phyloP scores from a whole-genome alignment of 208 protist genomes.

The Leishmania braziliensis region DNA sequence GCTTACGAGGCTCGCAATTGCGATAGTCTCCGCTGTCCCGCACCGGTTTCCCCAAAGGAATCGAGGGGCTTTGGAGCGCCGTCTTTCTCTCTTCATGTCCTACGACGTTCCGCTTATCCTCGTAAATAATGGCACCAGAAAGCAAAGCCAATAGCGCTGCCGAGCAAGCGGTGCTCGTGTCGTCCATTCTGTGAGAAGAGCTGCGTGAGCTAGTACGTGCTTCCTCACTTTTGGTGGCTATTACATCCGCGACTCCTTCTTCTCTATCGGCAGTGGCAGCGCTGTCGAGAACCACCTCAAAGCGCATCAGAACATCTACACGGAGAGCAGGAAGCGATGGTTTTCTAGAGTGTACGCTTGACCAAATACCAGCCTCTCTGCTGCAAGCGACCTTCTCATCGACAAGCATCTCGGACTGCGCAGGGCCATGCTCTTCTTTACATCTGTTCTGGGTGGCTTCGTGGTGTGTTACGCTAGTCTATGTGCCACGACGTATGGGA shows the following conservation, averaged over 20 bases:
- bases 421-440: slow-evolving; percentile 81
- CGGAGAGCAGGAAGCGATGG: slow-evolving; percentile 86
- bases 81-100: not conserved
- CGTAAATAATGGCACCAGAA: slow-evolving; percentile 2
- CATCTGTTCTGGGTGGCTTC: slow-evolving; percentile 66
- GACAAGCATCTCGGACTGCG: slow-evolving; percentile 88
- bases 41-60: not conserved
- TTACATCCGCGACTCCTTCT: slow-evolving; percentile 86
- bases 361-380: slow-evolving; percentile 89
- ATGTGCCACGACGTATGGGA: slow-evolving; percentile 48
- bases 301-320: slow-evolving; percentile 56
- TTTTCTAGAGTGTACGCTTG: slow-evolving; percentile 94
- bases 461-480: slow-evolving; percentile 82
- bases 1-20: not conserved
- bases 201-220: slow-evolving; percentile 78
- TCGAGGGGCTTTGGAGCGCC: not conserved
- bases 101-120: not conserved
- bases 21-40: not conserved
- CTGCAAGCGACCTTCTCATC: slow-evolving; percentile 89
- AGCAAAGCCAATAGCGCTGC: not conserved
- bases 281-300: slow-evolving; percentile 72
- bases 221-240: slow-evolving; percentile 87
- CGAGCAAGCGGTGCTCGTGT: slow-evolving; percentile 8
- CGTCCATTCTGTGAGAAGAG: slow-evolving; percentile 39
- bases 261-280: slow-evolving; percentile 69